Base-by-base conservation (phyloP, 2,329 filamentous ascomycete species). In the Fusarium setosum region DNA sequence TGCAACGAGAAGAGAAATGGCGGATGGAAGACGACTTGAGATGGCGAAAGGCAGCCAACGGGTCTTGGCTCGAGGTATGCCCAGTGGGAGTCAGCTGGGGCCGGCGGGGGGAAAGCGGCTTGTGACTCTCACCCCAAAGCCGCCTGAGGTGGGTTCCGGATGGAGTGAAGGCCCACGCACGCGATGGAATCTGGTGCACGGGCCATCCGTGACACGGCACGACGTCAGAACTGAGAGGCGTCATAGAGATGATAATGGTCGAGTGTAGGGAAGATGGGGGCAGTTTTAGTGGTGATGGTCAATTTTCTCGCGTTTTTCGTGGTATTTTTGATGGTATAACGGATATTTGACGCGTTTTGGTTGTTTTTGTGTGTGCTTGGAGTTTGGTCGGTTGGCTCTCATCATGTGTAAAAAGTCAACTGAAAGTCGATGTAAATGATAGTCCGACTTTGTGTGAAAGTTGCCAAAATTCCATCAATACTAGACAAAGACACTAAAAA, bases 81-180 rank as follows among this genome's bases (percentile, higher is more conserved):
- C 21, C 31, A 54, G 58, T 63, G 42, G 50, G 59, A 59, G 65
- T 68, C 65, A 68, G 65, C 65, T 68, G 65, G 65, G 65, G 65
- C 65, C 61, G 52, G 64, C 52, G 40, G 13, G 56, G 60, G 56
- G 34, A 32, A 42, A 34, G 20, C 51, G 56, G 57, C 61, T 68
- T 68, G 65, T 68, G 65, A 68, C 65, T 65, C 57, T 17, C 42
- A 61, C 34, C 53, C 18, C 17, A 41, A 31, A n/a, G 35, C 48
- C 17, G 42, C 48, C 52, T 67, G 35, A 59, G 42, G 52, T 47
- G 17, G 52, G 34, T 32, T 56, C 47, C 42, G 41, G 47, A 40
- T 31, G 31, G 17, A 37, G 64, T 68, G 64, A 64, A 55, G 26
- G 60, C 38, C 34, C 18, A 47, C 64, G 62, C 44, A 49, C 56